Evolutionary conservation across 2,329 filamentous ascomycete species (phyloP).

Genomic region (Dactylellina haptotyla): DNA sequence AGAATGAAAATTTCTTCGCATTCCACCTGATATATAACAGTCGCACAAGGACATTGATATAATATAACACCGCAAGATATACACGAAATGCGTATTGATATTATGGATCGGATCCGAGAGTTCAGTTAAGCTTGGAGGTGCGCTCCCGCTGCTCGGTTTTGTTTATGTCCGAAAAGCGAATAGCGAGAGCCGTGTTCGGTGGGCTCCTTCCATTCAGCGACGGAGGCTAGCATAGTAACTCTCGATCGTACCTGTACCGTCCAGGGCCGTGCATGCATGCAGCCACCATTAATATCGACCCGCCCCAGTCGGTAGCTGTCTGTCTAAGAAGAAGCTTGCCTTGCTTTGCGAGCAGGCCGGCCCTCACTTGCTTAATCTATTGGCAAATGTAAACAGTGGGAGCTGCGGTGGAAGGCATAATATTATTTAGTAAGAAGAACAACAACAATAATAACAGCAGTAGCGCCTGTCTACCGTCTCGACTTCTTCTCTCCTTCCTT

Average conservation of each 20-base stretch:
- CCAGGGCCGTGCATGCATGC: conserved; percentile 39
- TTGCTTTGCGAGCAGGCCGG: background rate
- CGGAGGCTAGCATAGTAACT: background rate
- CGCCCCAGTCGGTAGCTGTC: conserved; percentile 25
- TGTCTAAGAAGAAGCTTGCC: background rate
- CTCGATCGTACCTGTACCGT: conserved; percentile 15
- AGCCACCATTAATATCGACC: conserved; percentile 33
- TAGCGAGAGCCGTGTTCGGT: conserved; percentile 29
- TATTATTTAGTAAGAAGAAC: too few species aligned
- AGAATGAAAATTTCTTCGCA: background rate
- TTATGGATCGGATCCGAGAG: conserved; percentile 17
- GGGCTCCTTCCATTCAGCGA: conserved; percentile 24
- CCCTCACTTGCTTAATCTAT: background rate
- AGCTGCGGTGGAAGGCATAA: too few species aligned
- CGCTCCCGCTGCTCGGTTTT: too few species aligned
- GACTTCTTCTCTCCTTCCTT: background rate
- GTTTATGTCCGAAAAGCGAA: conserved; percentile 11
- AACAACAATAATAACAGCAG: too few species aligned
- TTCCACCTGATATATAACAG: conserved; percentile 7
- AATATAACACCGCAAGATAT: background rate
- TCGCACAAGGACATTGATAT: background rate
- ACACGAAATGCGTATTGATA: background rate
- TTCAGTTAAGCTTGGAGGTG: too few species aligned
- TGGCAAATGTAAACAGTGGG: conserved; percentile 38
- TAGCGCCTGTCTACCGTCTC: conserved; percentile 10